Evolutionary conservation across 2,329 filamentous ascomycete genomes (phyloP).

Genomic region (Colletotrichum sp.): DNA sequence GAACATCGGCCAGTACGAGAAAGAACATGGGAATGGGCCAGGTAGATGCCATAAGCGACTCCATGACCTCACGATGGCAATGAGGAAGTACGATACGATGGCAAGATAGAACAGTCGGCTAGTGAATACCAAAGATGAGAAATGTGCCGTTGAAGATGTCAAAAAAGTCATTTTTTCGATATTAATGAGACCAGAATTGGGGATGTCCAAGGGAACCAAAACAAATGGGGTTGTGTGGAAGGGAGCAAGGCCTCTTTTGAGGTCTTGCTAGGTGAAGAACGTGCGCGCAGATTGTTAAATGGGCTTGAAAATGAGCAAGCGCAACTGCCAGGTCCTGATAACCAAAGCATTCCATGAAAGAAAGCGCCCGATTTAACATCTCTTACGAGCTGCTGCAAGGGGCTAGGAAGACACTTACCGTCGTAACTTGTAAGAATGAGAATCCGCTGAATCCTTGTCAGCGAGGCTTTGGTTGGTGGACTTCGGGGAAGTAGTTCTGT

Average conservation of each 20-base stretch:
- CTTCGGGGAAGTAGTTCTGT: no score
- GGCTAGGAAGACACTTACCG: not conserved
- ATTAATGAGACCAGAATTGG: not conserved
- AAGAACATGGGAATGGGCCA: not conserved
- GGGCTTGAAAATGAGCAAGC: not conserved
- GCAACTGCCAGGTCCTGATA: not conserved
- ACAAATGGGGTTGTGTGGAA: not conserved
- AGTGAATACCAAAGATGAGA: not conserved
- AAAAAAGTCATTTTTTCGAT: not conserved
- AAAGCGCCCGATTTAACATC: not conserved
- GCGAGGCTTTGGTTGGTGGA: no score
- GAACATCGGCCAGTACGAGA: constrained; percentile 10
- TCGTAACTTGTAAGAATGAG: no score
- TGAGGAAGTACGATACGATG: not conserved
- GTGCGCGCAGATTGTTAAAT: not conserved
- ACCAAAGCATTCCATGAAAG: not conserved
- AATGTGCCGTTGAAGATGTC: not conserved
- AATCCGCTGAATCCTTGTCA: no score
- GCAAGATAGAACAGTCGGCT: not conserved
- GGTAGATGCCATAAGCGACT: not conserved
- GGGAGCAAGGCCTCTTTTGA: not conserved
- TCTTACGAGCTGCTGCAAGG: not conserved
- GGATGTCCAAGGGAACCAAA: not conserved
- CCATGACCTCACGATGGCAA: not conserved
- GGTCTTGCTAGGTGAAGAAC: not conserved